Base-by-base conservation (phyloP, 176 grass and related monocot species). In the Guadua angustifolia region DNA sequence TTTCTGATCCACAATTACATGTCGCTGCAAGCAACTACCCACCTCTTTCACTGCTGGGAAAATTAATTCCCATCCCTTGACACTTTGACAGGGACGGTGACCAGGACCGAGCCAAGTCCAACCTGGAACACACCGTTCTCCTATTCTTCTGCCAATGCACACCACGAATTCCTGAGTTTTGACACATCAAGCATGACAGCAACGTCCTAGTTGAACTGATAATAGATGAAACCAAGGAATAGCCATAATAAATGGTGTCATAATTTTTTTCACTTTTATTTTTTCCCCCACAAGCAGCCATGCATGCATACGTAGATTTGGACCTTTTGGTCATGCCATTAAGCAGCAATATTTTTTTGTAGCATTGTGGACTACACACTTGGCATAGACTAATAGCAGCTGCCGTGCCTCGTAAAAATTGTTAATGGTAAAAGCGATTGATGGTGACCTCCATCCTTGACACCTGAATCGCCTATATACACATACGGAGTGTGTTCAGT, bases 311-410 rank as follows among this genome's bases (percentile, higher is more conserved):
- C 73, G 70, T 12, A 68, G 22, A 5, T 52, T 22, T 55, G 42
- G 9, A 35, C n/a, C 26, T 53, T 56, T 58, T 18, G 66, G 71
- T 35, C 46, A 12, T 25, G 43, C 22, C 35, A 1, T 53, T 24
- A 55, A 24, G 13, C 62, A 45, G 49, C 25, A 21, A 10, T 63
- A 75, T 75, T 2, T 74, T 74, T 72, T 84, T 22, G 47, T n/a
- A 38, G 21, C 73, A 9, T 86, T 67, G 78, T 90, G 78, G 83
- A 78, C 79, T 86, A 57, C 79, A 82, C 78, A 71, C 71, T 65
- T 86, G 88, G 79, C 88, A 82, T 49, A 29, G 72, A 9, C 73
- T 45, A 86, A 81, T 81, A 43, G 49, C 66, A 58, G 88, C 39
- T 40, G 60, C 49, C 42, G 65, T 77, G 38, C 66, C 66, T 36